These are phyloP conservation scores for Inosperma sp. DNA, from an alignment of 768 basidiomycete genomes.

Conservation along the genomic window DNA sequence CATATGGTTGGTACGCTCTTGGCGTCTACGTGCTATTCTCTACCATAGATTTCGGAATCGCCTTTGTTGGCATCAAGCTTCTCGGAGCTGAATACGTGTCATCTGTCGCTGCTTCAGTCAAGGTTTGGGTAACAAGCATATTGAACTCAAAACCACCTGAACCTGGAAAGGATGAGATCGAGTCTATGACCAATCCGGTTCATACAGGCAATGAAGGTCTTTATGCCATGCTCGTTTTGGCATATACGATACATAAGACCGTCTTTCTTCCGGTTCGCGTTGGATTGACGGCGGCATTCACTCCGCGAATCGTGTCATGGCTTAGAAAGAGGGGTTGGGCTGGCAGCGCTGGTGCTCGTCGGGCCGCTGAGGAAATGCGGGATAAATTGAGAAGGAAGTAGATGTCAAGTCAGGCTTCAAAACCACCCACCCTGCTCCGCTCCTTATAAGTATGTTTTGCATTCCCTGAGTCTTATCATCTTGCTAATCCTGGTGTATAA, in stretches of 20 bases:
- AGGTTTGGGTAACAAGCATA: slow-evolving; percentile 41
- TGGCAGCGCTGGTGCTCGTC: slow-evolving; percentile 60
- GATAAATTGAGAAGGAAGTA: slow-evolving; percentile 39
- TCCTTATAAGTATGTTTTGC: too few relatives aligned
- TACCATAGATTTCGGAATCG: slow-evolving; percentile 76
- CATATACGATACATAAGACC: slow-evolving; percentile 96
- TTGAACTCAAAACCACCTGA: slow-evolving; percentile 55
- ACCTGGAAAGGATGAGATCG: slow-evolving; percentile 63
- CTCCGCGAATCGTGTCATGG: slow-evolving; percentile 85
- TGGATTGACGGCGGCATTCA: slow-evolving; percentile 81
- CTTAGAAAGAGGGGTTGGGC: slow-evolving; percentile 79
- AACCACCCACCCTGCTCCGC: too few relatives aligned
- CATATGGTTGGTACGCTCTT: slow-evolving; percentile 95
- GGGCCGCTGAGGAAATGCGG: slow-evolving; percentile 54
- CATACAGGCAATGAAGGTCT: slow-evolving; percentile 60
- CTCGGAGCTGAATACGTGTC: slow-evolving; percentile 90
- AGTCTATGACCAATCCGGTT: slow-evolving; percentile 31
- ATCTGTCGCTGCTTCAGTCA: slow-evolving; percentile 54
- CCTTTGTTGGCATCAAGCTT: slow-evolving; percentile 79
- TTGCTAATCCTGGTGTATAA: neutral
- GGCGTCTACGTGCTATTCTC: slow-evolving; percentile 80
- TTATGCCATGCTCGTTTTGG: slow-evolving; percentile 89
- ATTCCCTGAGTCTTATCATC: too few relatives aligned
- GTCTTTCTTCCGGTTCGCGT: slow-evolving; percentile 84
- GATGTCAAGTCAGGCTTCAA: slow-evolving; percentile 12